Conservation (phyloP, 2,329 filamentous ascomycete species). For the Stachybotrys chlorohalonatus region DNA sequence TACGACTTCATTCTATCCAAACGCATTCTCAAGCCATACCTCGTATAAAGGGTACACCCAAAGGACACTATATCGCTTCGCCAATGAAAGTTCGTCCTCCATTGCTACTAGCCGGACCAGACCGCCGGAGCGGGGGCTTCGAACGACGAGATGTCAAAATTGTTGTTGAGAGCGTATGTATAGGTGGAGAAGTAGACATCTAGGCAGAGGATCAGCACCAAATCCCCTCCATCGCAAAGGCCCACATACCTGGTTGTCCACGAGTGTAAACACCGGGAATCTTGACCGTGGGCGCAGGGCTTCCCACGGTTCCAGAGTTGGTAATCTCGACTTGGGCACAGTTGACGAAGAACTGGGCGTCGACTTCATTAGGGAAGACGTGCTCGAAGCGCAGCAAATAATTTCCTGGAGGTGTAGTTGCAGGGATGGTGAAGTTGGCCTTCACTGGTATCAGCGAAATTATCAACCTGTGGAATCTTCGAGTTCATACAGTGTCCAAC, state of each 20-base stretch:
- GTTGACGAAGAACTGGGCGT: not conserved
- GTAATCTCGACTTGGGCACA: not conserved
- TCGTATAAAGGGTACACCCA: too few species aligned
- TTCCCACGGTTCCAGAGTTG: not conserved
- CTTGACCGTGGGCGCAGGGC: not conserved
- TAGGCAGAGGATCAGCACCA: not conserved
- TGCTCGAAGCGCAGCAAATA: not conserved
- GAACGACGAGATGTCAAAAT: not conserved
- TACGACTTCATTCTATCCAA: too few species aligned
- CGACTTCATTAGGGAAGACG: not conserved
- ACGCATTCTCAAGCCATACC: too few species aligned
- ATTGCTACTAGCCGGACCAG: not conserved
- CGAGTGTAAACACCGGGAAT: not conserved
- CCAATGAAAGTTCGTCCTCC: too few species aligned
- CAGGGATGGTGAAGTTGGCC: not conserved
- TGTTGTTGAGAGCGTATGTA: not conserved
- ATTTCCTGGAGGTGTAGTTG: not conserved
- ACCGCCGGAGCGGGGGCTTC: not conserved
- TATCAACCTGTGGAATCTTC: not conserved
- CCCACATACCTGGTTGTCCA: not conserved
- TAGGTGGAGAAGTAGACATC: constrained; percentile 2
- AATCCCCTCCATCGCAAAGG: not conserved
- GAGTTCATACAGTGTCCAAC: not conserved
- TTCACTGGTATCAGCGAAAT: not conserved
- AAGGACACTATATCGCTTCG: too few species aligned